A percentile compares a stretch with the other conserved stretches of the same genome.
Conservation (phyloP, 108 stramenopile species). For the Fistulifera pelliculosa region DNA sequence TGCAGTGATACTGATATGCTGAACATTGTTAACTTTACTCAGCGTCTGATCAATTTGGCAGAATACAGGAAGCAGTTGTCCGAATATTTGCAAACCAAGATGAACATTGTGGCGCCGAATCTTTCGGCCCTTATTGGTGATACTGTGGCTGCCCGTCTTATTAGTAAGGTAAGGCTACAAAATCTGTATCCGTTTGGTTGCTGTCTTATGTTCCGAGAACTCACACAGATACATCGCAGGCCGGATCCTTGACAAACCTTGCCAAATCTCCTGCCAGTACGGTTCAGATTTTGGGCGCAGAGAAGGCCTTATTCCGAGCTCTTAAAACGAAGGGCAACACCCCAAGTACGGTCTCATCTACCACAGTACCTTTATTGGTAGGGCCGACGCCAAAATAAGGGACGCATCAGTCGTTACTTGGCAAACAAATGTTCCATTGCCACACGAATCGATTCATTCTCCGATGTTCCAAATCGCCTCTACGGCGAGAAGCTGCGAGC, state of each 20-base stretch:
- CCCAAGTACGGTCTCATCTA: conserved; percentile 99
- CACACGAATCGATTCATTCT: conserved; percentile 96
- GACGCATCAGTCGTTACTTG: conserved; percentile 96
- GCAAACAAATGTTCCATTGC: conserved; percentile 99
- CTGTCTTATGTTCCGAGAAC: not conserved
- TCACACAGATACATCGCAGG: conserved; percentile 27
- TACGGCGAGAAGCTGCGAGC: conserved; percentile 96
- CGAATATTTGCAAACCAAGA: conserved; percentile 89
- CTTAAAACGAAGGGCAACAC: conserved; percentile 99
- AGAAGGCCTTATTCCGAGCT: conserved; percentile 99
- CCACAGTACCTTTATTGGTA: conserved; percentile 98
- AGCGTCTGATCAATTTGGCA: conserved; percentile 96
- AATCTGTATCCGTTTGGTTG: not conserved
- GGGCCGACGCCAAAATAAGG: conserved; percentile 99
- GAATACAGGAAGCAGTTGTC: conserved; percentile 92
- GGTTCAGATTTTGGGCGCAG: conserved; percentile 99
- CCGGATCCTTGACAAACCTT: conserved; percentile 93
- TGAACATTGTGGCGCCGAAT: conserved; percentile 97
- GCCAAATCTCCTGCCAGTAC: conserved; percentile 99
- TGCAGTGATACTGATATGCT: conserved; percentile 95
- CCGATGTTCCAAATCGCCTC: conserved; percentile 83
- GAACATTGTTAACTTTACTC: conserved; percentile 94
- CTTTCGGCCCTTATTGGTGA: conserved; percentile 96
- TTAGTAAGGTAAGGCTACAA: conserved; percentile 85
- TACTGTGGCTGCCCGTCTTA: conserved; percentile 96